phyloP scores from a whole-genome alignment of 2,329 filamentous ascomycete species.

The Aspergillus sp. region DNA sequence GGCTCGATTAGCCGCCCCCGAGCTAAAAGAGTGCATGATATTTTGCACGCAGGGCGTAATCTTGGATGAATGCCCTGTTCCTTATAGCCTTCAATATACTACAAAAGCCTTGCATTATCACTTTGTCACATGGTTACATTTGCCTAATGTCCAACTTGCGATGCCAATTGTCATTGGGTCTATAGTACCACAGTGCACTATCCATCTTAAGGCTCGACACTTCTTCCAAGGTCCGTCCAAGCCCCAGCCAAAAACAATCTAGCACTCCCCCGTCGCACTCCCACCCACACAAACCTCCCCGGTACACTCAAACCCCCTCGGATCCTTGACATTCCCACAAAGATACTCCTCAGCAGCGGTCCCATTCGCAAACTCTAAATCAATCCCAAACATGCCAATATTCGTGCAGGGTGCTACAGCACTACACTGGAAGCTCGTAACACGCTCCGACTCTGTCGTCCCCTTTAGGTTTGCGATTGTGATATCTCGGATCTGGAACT shows the following conservation, averaged over 20 bases:
- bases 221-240: too few species aligned
- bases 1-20: too few species aligned
- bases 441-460: conserved; percentile 20
- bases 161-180: too few species aligned
- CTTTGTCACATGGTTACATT: too few species aligned
- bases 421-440: conserved; percentile 39
- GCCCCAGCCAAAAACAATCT: not conserved
- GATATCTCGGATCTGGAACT: conserved; percentile 47
- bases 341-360: conserved; percentile 27
- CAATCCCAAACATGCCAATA: conserved; percentile 25
- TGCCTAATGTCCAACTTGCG: too few species aligned
- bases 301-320: conserved; percentile 32
- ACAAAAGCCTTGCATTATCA: too few species aligned
- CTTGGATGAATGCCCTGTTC: too few species aligned
- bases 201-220: too few species aligned
- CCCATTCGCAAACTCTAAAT: conserved; percentile 27
- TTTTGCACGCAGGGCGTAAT: too few species aligned
- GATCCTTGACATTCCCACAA: conserved; percentile 31
- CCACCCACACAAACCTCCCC: conserved; percentile 25
- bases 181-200: too few species aligned
- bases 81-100: too few species aligned
- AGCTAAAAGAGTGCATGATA: too few species aligned
- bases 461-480: conserved; percentile 26
- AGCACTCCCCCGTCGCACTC: conserved; percentile 41
- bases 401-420: conserved; percentile 33